Evolutionary conservation across 805 yeast genomes (phyloP).

Genomic region (Kodamaea restingae): DNA sequence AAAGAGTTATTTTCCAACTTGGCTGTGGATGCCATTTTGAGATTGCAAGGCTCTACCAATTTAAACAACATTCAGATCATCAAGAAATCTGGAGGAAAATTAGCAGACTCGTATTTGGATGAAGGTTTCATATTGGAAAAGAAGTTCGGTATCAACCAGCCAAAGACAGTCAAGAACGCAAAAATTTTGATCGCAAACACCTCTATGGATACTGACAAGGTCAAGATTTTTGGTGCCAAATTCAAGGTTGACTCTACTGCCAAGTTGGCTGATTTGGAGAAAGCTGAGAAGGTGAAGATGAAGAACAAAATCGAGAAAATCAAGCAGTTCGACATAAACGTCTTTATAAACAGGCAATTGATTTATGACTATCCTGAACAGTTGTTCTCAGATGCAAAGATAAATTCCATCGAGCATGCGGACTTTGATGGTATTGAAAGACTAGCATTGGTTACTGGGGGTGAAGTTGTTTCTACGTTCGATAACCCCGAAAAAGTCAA

Average conservation of each 20-base stretch:
- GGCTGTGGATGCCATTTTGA: constrained; percentile 90
- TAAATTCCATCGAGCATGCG: constrained; percentile 95
- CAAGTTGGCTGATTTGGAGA: constrained; percentile 88
- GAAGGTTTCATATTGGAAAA: constrained; percentile 93
- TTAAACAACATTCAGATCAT: constrained; percentile 90
- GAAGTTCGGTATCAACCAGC: constrained; percentile 91
- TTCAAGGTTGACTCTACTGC: constrained; percentile 94
- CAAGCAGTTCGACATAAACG: constrained; percentile 78
- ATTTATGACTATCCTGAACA: constrained; percentile 98
- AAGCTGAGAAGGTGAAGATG: constrained; percentile 94
- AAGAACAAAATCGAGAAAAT: constrained; percentile 83
- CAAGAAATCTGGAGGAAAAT: constrained; percentile 88
- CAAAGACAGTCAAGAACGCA: constrained; percentile 78
- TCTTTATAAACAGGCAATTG: constrained; percentile 92
- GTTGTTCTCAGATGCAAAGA: constrained; percentile 78
- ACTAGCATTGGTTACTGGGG: constrained; percentile 94
- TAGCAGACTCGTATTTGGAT: constrained; percentile 88
- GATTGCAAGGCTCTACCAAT: constrained; percentile 82
- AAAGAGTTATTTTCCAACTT: constrained; percentile 82
- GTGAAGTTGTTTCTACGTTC: constrained; percentile 95
- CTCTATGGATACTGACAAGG: constrained; percentile 95
- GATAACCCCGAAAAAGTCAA: constrained; percentile 85
- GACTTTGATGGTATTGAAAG: constrained; percentile 98
- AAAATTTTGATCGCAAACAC: constrained; percentile 91
- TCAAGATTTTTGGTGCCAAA: constrained; percentile 95